phyloP scores from a whole-genome alignment of 208 protist genomes.

The Naegleria fowleri region DNA sequence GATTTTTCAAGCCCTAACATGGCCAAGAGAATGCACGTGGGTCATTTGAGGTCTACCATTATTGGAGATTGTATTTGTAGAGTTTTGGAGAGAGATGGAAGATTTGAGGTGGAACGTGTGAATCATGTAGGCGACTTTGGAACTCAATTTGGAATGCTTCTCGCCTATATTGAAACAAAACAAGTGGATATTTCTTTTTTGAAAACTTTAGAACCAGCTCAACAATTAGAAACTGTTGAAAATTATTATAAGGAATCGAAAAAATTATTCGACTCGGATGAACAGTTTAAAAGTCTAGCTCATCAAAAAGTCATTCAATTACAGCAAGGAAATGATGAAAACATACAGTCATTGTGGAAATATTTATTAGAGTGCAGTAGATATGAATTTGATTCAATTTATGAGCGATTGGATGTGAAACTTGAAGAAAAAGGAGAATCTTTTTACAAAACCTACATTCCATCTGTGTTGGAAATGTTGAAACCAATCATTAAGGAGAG shows the following conservation, averaged over 20 bases:
- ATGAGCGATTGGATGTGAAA: constrained; percentile 56
- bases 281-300: constrained; percentile 79
- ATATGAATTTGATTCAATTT: constrained; percentile 26
- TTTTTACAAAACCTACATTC: constrained; percentile 89
- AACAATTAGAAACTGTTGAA: constrained; percentile 40
- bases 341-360: constrained; percentile 72
- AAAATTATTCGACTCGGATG: constrained; percentile 82
- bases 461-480: constrained; percentile 64
- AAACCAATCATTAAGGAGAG: constrained; percentile 42
- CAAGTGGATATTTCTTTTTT: constrained; percentile 73
- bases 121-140: constrained; percentile 98
- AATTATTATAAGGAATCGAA: constrained; percentile 89
- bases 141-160: constrained; percentile 96
- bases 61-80: constrained; percentile 93
- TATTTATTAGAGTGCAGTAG: constrained; percentile 75
- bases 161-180: constrained; percentile 80
- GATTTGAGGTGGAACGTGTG: constrained; percentile 75
- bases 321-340: constrained; percentile 62
- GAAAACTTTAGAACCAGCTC: constrained; percentile 83
- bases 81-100: constrained; percentile 67
- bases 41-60: constrained; percentile 95
- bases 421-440: constrained; percentile 88
- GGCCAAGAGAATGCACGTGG: constrained; percentile 98
- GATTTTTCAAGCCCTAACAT: constrained; percentile 97
- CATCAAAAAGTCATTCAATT: constrained; percentile 70